These are phyloP conservation scores for Amoeboaphelidium protococcarum DNA, from an alignment of 371 early-diverging fungal genomes.

Conservation along the genomic window DNA sequence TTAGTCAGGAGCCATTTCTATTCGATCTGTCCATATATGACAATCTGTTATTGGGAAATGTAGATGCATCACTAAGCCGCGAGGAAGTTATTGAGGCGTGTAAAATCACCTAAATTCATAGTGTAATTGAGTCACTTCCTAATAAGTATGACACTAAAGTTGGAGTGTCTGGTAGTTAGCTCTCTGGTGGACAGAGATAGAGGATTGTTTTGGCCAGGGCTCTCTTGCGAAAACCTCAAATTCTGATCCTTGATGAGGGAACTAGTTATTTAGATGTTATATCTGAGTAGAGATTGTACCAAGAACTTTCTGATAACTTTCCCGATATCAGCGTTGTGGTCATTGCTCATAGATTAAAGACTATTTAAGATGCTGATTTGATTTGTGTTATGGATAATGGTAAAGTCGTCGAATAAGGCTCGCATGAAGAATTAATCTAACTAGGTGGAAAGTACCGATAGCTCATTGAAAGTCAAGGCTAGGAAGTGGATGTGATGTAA, in stretches of 20 bases:
- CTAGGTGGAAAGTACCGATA: too few relatives aligned
- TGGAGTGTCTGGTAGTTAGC: slow-evolving; percentile 9
- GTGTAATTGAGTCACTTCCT: slow-evolving; percentile 4
- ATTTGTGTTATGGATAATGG: neutral
- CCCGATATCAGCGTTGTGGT: neutral
- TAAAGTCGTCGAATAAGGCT: neutral
- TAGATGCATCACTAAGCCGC: neutral
- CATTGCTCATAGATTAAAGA: neutral
- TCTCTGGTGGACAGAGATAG: slow-evolving; percentile 11
- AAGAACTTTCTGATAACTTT: neutral
- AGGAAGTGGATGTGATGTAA: too few relatives aligned
- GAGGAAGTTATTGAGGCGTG: slow-evolving; percentile 1
- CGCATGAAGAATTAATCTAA: neutral
- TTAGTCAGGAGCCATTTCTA: neutral
- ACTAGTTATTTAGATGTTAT: neutral
- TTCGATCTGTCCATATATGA: slow-evolving; percentile 1
- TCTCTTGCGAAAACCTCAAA: neutral
- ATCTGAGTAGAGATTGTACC: neutral
- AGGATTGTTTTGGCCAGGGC: neutral
- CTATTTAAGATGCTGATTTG: neutral
- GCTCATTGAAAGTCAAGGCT: too few relatives aligned
- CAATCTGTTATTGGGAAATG: slow-evolving; percentile 1
- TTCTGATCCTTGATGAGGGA: neutral
- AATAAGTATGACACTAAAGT: slow-evolving; percentile 12
- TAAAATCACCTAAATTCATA: slow-evolving; percentile 1